Evolutionary conservation across 2,329 filamentous ascomycete genomes (phyloP).

Genomic region (Aspergillus hortae): DNA sequence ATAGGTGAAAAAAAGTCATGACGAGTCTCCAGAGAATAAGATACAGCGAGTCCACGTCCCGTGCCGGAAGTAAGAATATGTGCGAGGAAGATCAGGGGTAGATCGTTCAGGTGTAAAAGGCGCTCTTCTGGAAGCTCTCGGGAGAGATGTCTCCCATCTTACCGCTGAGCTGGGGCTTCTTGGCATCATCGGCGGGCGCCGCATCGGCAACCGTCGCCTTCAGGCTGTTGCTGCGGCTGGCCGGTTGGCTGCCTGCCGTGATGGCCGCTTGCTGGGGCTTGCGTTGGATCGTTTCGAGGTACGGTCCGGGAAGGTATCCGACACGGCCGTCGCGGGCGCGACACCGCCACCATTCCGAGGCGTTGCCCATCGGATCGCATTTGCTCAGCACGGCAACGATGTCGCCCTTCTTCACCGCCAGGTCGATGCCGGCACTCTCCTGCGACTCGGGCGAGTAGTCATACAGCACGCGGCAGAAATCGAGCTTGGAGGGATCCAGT

Average conservation of each 20-base stretch:
- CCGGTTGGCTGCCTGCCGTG: conserved; percentile 38
- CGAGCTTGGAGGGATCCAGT: conserved; percentile 84
- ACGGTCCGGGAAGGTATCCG: conserved; percentile 87
- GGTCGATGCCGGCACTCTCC: conserved; percentile 68
- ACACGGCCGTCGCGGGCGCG: conserved; percentile 83
- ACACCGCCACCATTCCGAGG: conserved; percentile 97
- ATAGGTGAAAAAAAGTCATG: neutral
- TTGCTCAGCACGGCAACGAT: conserved; percentile 92
- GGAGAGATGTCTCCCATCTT: conserved; percentile 63
- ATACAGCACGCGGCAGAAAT: conserved; percentile 92
- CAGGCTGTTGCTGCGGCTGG: conserved; percentile 55
- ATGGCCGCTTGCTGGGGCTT: conserved; percentile 44
- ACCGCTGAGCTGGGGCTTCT: conserved; percentile 52
- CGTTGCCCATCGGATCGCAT: conserved; percentile 83
- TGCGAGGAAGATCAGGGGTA: neutral
- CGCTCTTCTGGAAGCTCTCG: conserved; percentile 69
- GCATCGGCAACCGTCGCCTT: conserved; percentile 28
- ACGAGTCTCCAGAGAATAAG: neutral
- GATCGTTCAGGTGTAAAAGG: conserved; percentile 58
- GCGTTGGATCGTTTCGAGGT: conserved; percentile 72
- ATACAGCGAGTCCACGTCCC: neutral
- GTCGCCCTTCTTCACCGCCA: conserved; percentile 91
- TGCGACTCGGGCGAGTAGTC: conserved; percentile 81
- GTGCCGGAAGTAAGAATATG: conserved; percentile 14
- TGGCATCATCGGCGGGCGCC: conserved; percentile 17